Percentiles rank a stretch among this genome's conserved stretches.
phyloP scores from a whole-genome alignment of 495 filamentous ascomycete species.

The Penicillium psychrofluorescens region DNA sequence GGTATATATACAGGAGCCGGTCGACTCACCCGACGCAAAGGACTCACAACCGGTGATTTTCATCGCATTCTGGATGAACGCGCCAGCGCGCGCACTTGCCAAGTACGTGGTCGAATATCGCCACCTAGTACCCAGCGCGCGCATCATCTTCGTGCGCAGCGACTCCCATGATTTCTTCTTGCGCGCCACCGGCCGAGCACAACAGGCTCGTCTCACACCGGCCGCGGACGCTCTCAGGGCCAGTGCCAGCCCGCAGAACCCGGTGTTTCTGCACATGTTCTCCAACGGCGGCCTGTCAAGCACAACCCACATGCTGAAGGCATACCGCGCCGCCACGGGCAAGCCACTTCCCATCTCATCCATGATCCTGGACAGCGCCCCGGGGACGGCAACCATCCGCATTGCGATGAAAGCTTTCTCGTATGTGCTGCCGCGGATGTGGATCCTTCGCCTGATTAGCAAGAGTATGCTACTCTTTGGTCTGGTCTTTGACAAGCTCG shows the following conservation, averaged over 20 bases:
- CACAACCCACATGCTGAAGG: constrained; percentile 21
- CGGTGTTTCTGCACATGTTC: constrained; percentile 36
- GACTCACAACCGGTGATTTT: constrained; percentile 18
- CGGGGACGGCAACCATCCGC: constrained; percentile 23
- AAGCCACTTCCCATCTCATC: constrained; percentile 24
- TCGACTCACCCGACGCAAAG: neutral
- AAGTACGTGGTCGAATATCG: constrained; percentile 34
- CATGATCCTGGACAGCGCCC: constrained; percentile 36
- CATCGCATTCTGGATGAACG: constrained; percentile 41
- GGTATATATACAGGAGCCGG: constrained; percentile 26
- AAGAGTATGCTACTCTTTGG: constrained; percentile 17
- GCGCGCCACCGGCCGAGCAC: constrained; percentile 15
- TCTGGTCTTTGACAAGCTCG: constrained; percentile 11
- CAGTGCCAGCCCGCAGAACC: constrained; percentile 10
- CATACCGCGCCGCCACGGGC: constrained; percentile 25
- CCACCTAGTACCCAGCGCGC: constrained; percentile 25
- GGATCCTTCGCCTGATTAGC: constrained; percentile 24
- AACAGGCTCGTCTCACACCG: constrained; percentile 24
- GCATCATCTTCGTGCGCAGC: constrained; percentile 34
- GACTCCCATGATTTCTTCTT: constrained; percentile 30
- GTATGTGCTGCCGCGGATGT: constrained; percentile 24
- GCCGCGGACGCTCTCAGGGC: constrained; percentile 29
- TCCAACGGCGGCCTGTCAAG: constrained; percentile 36
- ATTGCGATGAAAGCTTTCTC: constrained; percentile 27
- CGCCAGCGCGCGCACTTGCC: constrained; percentile 25